Evolutionary conservation across 768 basidiomycete genomes (phyloP).

Genomic region (Leccinum uliginosum): DNA sequence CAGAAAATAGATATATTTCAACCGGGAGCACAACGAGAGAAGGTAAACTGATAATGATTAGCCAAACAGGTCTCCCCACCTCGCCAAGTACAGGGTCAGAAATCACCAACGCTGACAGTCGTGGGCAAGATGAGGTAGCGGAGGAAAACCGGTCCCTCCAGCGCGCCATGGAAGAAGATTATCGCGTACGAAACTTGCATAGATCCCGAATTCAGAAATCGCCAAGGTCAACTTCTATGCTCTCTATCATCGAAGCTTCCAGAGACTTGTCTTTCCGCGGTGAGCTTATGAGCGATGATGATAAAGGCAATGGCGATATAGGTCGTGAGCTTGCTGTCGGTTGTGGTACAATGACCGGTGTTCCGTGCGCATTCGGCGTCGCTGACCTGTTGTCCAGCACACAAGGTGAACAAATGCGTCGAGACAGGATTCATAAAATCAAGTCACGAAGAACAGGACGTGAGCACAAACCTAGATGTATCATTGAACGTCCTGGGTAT

Average conservation of each 20-base stretch:
- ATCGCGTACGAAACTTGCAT: slow-evolving; percentile 2
- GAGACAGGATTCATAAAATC: slow-evolving; percentile 17
- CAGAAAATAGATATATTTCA: slow-evolving; percentile 4
- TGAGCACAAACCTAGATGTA: slow-evolving; percentile 53
- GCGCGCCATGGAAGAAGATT: not conserved
- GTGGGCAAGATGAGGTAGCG: slow-evolving; percentile 1
- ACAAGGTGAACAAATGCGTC: slow-evolving; percentile 5
- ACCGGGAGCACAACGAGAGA: not conserved
- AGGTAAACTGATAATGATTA: slow-evolving; percentile 2
- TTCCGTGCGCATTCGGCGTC: slow-evolving; percentile 49
- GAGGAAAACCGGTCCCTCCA: not conserved
- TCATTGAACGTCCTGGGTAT: slow-evolving; percentile 53
- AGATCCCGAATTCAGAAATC: slow-evolving; percentile 50
- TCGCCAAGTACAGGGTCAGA: slow-evolving; percentile 5
- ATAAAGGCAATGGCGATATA: slow-evolving; percentile 33
- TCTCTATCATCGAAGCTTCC: slow-evolving; percentile 56
- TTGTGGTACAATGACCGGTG: slow-evolving; percentile 35
- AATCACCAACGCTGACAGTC: not conserved
- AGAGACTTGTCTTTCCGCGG: slow-evolving; percentile 40
- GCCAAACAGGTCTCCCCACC: not conserved
- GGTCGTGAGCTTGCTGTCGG: slow-evolving; percentile 28
- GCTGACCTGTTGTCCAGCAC: slow-evolving; percentile 28
- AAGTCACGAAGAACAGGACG: slow-evolving; percentile 5
- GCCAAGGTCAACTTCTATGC: slow-evolving; percentile 72
- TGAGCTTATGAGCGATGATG: slow-evolving; percentile 21